Evolutionary conservation across 371 early-diverging fungal genomes (phyloP).

Genomic region (Mortierella sp.): DNA sequence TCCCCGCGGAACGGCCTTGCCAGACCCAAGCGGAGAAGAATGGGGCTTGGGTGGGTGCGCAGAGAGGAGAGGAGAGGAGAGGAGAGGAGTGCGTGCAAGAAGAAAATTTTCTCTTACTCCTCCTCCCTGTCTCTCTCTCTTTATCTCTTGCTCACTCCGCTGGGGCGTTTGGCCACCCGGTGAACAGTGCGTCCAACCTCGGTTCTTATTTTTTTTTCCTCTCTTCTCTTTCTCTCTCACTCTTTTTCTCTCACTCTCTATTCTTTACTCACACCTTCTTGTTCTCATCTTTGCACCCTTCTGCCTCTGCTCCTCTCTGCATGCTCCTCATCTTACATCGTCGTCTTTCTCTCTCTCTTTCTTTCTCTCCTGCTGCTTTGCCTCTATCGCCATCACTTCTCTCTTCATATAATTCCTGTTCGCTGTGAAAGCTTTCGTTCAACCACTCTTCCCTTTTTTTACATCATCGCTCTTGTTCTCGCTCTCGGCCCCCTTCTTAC

Average conservation of each 20-base stretch:
- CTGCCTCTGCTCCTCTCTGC: too few relatives aligned
- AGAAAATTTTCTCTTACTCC: not conserved
- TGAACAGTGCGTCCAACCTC: not conserved
- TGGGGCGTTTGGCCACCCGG: not conserved
- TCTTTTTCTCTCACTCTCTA: not conserved
- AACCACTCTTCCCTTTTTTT: not conserved
- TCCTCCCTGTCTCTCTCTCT: not conserved
- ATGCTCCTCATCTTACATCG: too few relatives aligned
- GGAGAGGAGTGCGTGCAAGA: not conserved
- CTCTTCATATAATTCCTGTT: not conserved
- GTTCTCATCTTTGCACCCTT: too few relatives aligned
- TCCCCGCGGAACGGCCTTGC: too few relatives aligned
- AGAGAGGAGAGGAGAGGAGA: not conserved
- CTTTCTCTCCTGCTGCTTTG: not conserved
- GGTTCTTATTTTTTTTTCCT: too few relatives aligned
- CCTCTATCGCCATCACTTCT: not conserved
- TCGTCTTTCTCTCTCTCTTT: too few relatives aligned
- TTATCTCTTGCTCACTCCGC: not conserved
- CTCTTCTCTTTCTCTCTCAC: too few relatives aligned
- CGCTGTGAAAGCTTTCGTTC: too few relatives aligned
- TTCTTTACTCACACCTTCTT: too few relatives aligned
- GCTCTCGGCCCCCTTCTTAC: not conserved
- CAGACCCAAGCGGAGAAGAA: not conserved
- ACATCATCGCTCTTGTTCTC: not conserved
- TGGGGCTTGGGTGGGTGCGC: not conserved